phyloP scores from a whole-genome alignment of 2,329 filamentous ascomycete genomes.

The Verticillium alfalfae region DNA sequence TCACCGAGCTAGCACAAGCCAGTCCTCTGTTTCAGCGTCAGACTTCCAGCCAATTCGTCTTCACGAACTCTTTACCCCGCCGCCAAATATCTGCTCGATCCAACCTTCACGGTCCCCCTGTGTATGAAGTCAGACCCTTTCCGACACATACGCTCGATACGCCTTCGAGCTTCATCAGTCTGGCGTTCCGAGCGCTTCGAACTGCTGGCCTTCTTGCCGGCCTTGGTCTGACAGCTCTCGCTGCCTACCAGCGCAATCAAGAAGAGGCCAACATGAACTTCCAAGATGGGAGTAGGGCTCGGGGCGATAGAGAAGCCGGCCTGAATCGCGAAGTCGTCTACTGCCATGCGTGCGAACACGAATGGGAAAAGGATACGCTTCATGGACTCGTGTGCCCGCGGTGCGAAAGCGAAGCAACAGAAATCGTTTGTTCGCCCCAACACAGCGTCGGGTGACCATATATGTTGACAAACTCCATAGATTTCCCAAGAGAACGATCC shows the following conservation, averaged over 20 bases:
- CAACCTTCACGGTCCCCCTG: not conserved
- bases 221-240: slow-evolving; percentile 53
- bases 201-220: slow-evolving; percentile 50
- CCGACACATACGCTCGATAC: not conserved
- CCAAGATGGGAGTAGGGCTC: slow-evolving; percentile 17
- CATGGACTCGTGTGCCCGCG: slow-evolving; percentile 65
- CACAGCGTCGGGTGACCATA: not conserved
- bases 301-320: slow-evolving; percentile 43
- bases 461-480: slow-evolving; percentile 26
- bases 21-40: not conserved
- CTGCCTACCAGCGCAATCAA: slow-evolving; percentile 45
- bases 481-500: slow-evolving; percentile 57
- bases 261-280: slow-evolving; percentile 29
- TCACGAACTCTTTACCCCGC: not conserved
- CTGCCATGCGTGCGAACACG: slow-evolving; percentile 74
- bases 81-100: not conserved
- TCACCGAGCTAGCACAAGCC: not conserved
- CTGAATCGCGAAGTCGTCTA: slow-evolving; percentile 64
- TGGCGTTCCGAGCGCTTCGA: slow-evolving; percentile 53
- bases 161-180: slow-evolving; percentile 22
- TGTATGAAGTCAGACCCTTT: not conserved
- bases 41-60: not conserved
- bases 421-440: slow-evolving; percentile 62
- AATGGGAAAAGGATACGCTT: slow-evolving; percentile 70
- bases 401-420: slow-evolving; percentile 75